Conservation (phyloP, 2,329 filamentous ascomycete genomes). For the Sphaerulina musiva region DNA sequence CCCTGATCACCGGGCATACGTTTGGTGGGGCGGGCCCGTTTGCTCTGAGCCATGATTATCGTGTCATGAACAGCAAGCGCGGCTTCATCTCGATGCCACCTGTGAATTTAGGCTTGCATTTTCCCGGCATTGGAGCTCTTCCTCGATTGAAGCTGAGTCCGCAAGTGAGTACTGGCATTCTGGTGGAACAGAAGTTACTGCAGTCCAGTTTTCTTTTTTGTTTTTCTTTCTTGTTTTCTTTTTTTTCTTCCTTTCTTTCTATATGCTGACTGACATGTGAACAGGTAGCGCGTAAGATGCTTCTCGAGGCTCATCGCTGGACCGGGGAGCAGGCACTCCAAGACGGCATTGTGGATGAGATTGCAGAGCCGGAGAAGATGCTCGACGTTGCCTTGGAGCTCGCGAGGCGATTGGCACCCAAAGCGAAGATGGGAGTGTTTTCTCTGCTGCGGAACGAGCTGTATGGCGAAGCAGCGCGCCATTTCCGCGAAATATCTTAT, state of each 20-base stretch:
- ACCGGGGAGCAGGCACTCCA: conserved; percentile 46
- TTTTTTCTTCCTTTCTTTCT: neutral
- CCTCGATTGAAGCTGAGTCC: conserved; percentile 48
- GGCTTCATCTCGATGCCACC: conserved; percentile 49
- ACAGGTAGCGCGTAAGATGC: conserved; percentile 48
- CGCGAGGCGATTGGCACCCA: conserved; percentile 40
- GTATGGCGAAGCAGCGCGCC: conserved; percentile 48
- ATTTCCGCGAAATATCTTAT: conserved; percentile 49
- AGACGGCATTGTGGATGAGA: conserved; percentile 50
- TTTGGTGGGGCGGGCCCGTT: conserved; percentile 47
- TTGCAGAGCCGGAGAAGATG: conserved; percentile 47
- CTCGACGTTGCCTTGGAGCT: conserved; percentile 41
- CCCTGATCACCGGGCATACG: conserved; percentile 45
- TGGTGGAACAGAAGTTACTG: neutral
- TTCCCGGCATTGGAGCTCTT: conserved; percentile 49
- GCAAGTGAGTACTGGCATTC: conserved; percentile 20
- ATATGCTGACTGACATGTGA: neutral
- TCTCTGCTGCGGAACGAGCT: conserved; percentile 47
- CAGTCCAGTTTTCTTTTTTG: neutral
- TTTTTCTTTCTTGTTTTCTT: too few species aligned
- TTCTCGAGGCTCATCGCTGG: conserved; percentile 51
- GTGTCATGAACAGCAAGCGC: conserved; percentile 44
- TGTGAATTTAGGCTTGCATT: conserved; percentile 50
- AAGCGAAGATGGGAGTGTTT: conserved; percentile 47
- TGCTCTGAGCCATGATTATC: conserved; percentile 44